Base-by-base conservation (phyloP, 2,329 filamentous ascomycete species). In the Rugonectria rugulosa region DNA sequence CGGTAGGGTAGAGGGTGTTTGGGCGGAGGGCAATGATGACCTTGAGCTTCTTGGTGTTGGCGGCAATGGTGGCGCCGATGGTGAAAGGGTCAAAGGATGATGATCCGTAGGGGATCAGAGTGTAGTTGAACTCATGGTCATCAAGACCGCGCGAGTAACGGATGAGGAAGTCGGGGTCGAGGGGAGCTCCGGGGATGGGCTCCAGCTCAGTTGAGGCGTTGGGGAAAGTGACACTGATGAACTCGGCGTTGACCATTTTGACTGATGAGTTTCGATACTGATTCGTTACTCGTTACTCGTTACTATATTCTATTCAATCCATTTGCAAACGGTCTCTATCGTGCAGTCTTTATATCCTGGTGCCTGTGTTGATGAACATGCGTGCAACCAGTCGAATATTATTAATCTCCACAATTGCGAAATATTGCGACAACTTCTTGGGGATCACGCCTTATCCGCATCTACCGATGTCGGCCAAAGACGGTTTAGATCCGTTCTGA, bases 51-150 rank as follows among this genome's bases (percentile, higher is more conserved):
- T 85, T 85, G 46, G 84, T 87, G 34, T 73, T 75, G 0, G 83
- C 70, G 0, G 79, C 78, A 53, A 87, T 85, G 12, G 81, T 85
- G 0, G 84, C 82, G 19, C 82, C 84, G 10, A 82, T 75, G 5
- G 83, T 87, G 71, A 81, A 87, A 2, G 65, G 65, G 38, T 67
- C 65, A 37, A 59, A 66, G 6, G 56, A 80, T 2, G 77, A 77
- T 0, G 83, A 85, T 45, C 79, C 78, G 58, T 87, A 87, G 0
- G 84, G 84, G 14, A 86, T 76, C 2, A 87, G 77, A 0, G 84
- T 87, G 68, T 87, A 87, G 70, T 86, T 84, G 75, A 80, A 87
- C 40, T 71, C 80, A 67, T 86, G 82, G 64, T 87, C 83, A 58
- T 88, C 84, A 2, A 87, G 75, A 5, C 75, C 77, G 19, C 81